Evolutionary conservation across 441 rosid species (phyloP).

Genomic region (Populus trichocarpa): DNA sequence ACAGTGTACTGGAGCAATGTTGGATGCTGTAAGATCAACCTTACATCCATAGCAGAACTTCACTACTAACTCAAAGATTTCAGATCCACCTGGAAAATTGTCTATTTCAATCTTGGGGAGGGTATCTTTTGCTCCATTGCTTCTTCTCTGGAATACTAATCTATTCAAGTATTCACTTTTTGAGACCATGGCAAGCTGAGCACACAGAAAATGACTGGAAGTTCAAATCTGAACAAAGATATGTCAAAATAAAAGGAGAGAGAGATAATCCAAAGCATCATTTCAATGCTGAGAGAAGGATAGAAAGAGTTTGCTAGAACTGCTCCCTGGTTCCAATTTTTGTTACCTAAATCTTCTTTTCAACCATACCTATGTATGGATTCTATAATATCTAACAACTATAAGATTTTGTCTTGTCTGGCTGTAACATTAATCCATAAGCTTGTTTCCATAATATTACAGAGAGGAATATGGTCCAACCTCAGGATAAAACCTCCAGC

Average conservation of each 20-base stretch:
- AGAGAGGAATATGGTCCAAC: neutral
- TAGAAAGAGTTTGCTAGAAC: neutral
- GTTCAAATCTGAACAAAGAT: neutral
- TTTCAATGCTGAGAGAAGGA: neutral
- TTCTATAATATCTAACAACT: neutral
- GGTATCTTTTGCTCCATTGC: constrained; percentile 12
- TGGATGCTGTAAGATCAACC: constrained; percentile 43
- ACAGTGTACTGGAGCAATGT: constrained; percentile 37
- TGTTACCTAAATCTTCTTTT: neutral
- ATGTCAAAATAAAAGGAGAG: neutral
- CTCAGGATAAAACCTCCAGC: neutral
- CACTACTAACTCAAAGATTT: constrained; percentile 38
- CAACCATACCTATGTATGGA: neutral
- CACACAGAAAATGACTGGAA: neutral
- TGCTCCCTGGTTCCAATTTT: neutral
- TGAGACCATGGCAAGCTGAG: constrained; percentile 57
- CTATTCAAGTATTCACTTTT: constrained; percentile 51
- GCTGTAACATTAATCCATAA: neutral
- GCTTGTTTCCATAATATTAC: neutral
- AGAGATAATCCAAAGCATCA: neutral
- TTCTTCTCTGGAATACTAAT: constrained; percentile 35
- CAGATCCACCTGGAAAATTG: constrained; percentile 47
- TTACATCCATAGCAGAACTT: constrained; percentile 57
- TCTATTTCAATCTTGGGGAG: constrained; percentile 25
- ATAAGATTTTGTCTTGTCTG: neutral